phyloP scores from a whole-genome alignment of 257 asterid genomes.

The Penstemon newberryi region DNA sequence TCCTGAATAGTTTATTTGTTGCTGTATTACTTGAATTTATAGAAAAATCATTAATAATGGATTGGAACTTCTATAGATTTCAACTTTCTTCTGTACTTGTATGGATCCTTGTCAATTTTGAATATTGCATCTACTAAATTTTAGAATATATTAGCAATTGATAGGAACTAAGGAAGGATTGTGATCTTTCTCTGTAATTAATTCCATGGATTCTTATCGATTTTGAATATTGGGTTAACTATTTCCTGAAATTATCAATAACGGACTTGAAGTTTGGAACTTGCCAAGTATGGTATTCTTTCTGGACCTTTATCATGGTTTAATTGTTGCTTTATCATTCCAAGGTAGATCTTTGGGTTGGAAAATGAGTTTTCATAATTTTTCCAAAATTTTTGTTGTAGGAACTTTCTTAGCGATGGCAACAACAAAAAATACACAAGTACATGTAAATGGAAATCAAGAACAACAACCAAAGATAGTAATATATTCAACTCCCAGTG shows the following conservation, averaged over 20 bases:
- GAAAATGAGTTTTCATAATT: neutral
- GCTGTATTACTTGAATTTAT: too few relatives aligned
- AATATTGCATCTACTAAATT: too few relatives aligned
- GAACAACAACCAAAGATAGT: slow-evolving; percentile 58
- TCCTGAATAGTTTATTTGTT: too few relatives aligned
- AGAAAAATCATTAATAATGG: neutral
- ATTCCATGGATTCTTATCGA: too few relatives aligned
- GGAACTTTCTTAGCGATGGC: slow-evolving; percentile 35
- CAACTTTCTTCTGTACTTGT: too few relatives aligned
- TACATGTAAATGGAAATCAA: slow-evolving; percentile 33
- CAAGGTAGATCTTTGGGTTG: slow-evolving; percentile 13
- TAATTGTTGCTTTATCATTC: slow-evolving; percentile 1
- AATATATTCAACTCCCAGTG: slow-evolving; percentile 70
- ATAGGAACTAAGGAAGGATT: too few relatives aligned
- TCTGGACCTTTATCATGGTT: neutral
- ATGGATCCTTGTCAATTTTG: too few relatives aligned
- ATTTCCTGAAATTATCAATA: too few relatives aligned
- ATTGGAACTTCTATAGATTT: neutral
- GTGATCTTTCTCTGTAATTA: too few relatives aligned
- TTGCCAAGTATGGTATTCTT: neutral
- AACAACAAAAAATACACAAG: slow-evolving; percentile 30
- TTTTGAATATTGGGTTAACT: too few relatives aligned
- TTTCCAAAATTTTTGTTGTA: neutral
- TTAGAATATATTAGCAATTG: too few relatives aligned
- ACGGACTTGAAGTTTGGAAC: neutral